These are phyloP conservation scores for Cucumis sativus DNA, from an alignment of 306 rosid species.

Conservation along the genomic window DNA sequence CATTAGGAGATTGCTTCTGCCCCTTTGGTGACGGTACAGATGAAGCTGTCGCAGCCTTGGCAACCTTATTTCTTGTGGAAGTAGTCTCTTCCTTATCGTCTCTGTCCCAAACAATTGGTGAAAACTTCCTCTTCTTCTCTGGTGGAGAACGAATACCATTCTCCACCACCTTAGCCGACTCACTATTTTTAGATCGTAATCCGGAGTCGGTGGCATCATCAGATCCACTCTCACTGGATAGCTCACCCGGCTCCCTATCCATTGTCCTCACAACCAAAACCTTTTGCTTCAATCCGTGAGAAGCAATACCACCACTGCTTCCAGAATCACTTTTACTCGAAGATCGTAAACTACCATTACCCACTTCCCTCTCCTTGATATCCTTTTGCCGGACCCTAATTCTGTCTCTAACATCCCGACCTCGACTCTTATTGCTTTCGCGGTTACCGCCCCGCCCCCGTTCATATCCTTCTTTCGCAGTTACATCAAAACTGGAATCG, in stretches of 20 bases:
- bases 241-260: slow-evolving; percentile 92
- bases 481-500: slow-evolving; percentile 48
- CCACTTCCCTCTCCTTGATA: slow-evolving; percentile 37
- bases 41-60: slow-evolving; percentile 19
- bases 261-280: slow-evolving; percentile 29
- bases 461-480: slow-evolving; percentile 54
- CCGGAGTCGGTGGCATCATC: slow-evolving; percentile 71
- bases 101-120: slow-evolving; percentile 89
- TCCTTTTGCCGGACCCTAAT: slow-evolving; percentile 50
- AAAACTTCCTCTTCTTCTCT: slow-evolving; percentile 79
- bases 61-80: slow-evolving; percentile 30
- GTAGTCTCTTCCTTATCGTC: slow-evolving; percentile 46
- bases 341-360: slow-evolving; percentile 43
- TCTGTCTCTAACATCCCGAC: slow-evolving; percentile 45
- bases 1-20: slow-evolving; percentile 29
- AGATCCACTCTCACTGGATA: slow-evolving; percentile 92
- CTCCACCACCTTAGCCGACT: slow-evolving; percentile 22
- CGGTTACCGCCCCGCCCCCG: slow-evolving; percentile 36
- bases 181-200: slow-evolving; percentile 21
- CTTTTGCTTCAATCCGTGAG: slow-evolving; percentile 45
- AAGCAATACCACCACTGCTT: slow-evolving; percentile 26
- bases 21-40: slow-evolving; percentile 51
- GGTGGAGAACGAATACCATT: slow-evolving; percentile 29
- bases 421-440: slow-evolving; percentile 36
- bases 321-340: slow-evolving; percentile 65